Percentiles rank a stretch among this genome's conserved stretches.
These are phyloP conservation scores for Monosporascus ibericus DNA, from an alignment of 2,329 filamentous ascomycete species.

Conservation along the genomic window DNA sequence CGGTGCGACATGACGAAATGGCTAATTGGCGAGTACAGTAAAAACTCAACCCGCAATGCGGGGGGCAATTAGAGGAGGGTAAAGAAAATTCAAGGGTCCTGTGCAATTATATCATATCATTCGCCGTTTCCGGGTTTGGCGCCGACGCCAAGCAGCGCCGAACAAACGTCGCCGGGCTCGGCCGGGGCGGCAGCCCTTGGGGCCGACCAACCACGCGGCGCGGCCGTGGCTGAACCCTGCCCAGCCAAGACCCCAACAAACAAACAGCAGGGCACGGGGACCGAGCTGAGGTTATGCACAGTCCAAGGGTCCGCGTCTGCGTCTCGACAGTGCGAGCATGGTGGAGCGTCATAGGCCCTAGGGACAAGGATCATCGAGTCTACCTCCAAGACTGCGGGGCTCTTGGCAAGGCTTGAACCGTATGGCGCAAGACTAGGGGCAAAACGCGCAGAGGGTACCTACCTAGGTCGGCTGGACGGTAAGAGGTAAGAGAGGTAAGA, in stretches of 20 bases:
- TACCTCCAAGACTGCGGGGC: not conserved
- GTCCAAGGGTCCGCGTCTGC: not conserved
- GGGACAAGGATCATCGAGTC: not conserved
- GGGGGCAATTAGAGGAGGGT: too few species aligned
- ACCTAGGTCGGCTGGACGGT: not conserved
- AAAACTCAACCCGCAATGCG: too few species aligned
- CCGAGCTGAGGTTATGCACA: not conserved
- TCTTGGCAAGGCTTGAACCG: not conserved
- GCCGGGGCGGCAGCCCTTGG: not conserved
- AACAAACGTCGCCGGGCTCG: not conserved
- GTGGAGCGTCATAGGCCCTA: not conserved
- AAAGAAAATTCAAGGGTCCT: not conserved
- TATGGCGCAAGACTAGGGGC: not conserved
- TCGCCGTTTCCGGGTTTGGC: not conserved
- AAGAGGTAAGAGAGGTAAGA: too few species aligned
- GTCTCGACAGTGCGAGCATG: not conserved
- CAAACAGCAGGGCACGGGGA: not conserved
- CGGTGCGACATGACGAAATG: too few species aligned
- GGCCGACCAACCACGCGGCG: not conserved
- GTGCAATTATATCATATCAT: not conserved
- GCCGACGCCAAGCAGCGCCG: not conserved
- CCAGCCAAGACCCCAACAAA: not conserved
- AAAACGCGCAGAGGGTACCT: not conserved
- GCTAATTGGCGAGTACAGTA: too few species aligned
- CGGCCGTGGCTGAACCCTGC: not conserved